These are phyloP conservation scores for Saccharomyces jurei DNA, from an alignment of 805 yeast species.

Conservation along the genomic window DNA sequence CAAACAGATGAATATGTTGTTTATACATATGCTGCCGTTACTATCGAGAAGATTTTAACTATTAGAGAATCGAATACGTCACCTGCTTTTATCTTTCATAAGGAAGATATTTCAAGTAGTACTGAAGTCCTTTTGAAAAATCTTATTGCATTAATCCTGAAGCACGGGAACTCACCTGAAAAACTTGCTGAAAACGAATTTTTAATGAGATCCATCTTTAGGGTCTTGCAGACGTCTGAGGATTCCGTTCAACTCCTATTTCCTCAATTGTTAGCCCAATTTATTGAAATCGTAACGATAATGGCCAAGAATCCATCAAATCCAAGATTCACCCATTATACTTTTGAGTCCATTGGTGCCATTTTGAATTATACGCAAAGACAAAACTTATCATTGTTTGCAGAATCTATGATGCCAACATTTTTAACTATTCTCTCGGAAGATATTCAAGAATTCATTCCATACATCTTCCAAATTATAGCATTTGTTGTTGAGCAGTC, in stretches of 20 bases:
- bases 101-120: slow-evolving; percentile 61
- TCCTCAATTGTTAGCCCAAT: slow-evolving; percentile 47
- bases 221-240: slow-evolving; percentile 67
- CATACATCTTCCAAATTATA: slow-evolving; percentile 86
- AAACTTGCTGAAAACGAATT: slow-evolving; percentile 93
- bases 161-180: slow-evolving; percentile 62
- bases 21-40: slow-evolving; percentile 87
- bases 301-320: slow-evolving; percentile 89
- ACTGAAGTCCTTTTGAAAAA: slow-evolving; percentile 54
- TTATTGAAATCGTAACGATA: slow-evolving; percentile 57
- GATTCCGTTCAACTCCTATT: slow-evolving; percentile 46
- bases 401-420: slow-evolving; percentile 52
- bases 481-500: slow-evolving; percentile 61
- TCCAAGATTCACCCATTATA: slow-evolving; percentile 85
- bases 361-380: slow-evolving; percentile 47
- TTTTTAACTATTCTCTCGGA: slow-evolving; percentile 60
- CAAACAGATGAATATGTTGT: slow-evolving; percentile 65
- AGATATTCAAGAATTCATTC: slow-evolving; percentile 90
- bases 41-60: slow-evolving; percentile 80
- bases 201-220: slow-evolving; percentile 79
- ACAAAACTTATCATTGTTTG: slow-evolving; percentile 25
- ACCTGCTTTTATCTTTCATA: slow-evolving; percentile 54
- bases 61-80: slow-evolving; percentile 51
- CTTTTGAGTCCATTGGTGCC: slow-evolving; percentile 81
- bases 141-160: slow-evolving; percentile 58